Conservation (phyloP, 495 filamentous ascomycete genomes). For the Annulohypoxylon bovei region DNA sequence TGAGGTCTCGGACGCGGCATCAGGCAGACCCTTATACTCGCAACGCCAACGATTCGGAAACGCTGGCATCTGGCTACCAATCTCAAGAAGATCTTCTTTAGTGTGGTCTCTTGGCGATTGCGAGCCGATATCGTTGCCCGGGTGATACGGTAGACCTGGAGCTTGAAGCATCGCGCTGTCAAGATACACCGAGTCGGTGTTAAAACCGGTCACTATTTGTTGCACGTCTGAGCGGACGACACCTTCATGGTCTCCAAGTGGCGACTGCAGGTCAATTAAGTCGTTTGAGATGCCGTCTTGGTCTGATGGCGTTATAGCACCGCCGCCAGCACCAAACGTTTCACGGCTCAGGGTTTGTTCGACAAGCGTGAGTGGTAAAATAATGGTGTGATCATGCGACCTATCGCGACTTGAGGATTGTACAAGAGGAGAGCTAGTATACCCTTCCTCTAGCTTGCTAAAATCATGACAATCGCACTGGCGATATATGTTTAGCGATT, state of each 20-base stretch:
- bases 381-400: conserved; percentile 8
- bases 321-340: conserved; percentile 42
- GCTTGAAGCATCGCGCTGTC: conserved; percentile 21
- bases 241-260: neutral
- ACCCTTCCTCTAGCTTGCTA: conserved; percentile 35
- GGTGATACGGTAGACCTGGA: conserved; percentile 31
- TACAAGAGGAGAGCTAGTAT: neutral
- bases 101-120: conserved; percentile 5
- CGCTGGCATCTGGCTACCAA: conserved; percentile 33
- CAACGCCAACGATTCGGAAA: conserved; percentile 43
- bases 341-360: conserved; percentile 20
- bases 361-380: neutral
- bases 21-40: conserved; percentile 26
- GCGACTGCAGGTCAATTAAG: conserved; percentile 10
- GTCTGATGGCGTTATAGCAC: conserved; percentile 20
- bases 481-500: conserved; percentile 19
- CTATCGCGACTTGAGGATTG: conserved; percentile 14
- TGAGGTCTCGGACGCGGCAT: conserved; percentile 31
- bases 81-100: conserved; percentile 24
- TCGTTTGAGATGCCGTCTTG: conserved; percentile 21
- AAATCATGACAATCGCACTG: conserved; percentile 48
- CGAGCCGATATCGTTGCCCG: conserved; percentile 23
- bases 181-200: conserved; percentile 20
- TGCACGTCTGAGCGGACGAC: conserved; percentile 25
- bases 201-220: conserved; percentile 22